Evolutionary conservation across 1,139 yeast genomes (phyloP), one percentile per base, ranked within the genome.

Genomic region (Spencermartinsiella ligniputridi): DNA sequence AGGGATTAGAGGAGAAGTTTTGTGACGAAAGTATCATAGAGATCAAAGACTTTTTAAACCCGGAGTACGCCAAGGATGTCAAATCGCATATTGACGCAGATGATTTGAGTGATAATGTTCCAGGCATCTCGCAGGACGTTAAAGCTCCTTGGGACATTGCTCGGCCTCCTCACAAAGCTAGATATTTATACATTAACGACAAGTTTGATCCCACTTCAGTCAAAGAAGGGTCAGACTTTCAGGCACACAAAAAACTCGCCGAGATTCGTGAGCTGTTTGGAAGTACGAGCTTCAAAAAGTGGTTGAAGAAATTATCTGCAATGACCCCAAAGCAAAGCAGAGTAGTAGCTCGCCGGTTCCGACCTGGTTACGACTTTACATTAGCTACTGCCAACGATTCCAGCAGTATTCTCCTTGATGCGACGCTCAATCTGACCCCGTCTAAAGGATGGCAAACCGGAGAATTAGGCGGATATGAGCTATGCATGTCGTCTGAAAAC

Each of bases 281-380:
- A 55, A 79, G 89, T 15, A 56, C 68, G 1, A 71, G 79, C 3
- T 90, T 86, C 64, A 74, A 75, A 40, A 82, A 82, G 61, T 90
- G 95, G 85, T 62, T 94, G 34, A 68, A 71, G 18, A 51, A 69
- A 2, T 64, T 90, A 3, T 84, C 97, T 0, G 75, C 80, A n/a
- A 61, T 89, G 46, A 68, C 74, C 2, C 79, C 85, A 6, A 69
- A 79, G 8, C 75, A 82, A 35, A 87, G 85, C 48, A 86, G 84
- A 54, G 68, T 85, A 1, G 61, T 89, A 34, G 75, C 84, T 2
- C 77, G 99, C 60, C 72, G 97, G 52, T 94, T 94, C 68, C 77
- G 98, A 55, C 98, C 97, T 0, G 98, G 97, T 1, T 81, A 79
- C 33, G 99, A 94, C 64, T 94, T 87, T 63, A 90, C 92, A 3